Percentiles rank a stretch among this genome's conserved stretches.
Conservation (phyloP, 2,329 filamentous ascomycete genomes). For the Sporothrix pseudoabietina region DNA sequence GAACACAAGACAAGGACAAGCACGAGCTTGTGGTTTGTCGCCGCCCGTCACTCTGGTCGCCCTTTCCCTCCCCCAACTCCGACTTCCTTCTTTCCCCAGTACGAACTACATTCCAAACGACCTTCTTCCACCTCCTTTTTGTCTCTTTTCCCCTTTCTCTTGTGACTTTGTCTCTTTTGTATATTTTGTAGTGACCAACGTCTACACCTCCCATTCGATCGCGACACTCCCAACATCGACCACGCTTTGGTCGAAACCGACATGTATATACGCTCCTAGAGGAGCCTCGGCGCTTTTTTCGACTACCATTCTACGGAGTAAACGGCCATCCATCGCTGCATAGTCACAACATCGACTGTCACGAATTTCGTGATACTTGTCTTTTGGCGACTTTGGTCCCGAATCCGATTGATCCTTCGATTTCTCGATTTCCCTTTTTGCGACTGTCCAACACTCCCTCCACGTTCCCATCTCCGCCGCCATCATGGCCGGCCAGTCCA, state of each 20-base stretch:
- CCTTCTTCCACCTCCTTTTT: background rate
- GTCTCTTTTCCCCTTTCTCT: background rate
- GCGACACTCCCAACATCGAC: background rate
- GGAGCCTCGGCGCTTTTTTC: constrained; percentile 25
- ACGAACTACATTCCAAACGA: background rate
- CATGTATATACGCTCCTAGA: constrained; percentile 19
- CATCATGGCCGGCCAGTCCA: constrained; percentile 64
- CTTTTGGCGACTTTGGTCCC: background rate
- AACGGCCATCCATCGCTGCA: background rate
- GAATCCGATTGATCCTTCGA: background rate
- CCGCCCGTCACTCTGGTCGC: background rate
- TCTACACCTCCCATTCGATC: background rate
- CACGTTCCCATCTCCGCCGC: background rate
- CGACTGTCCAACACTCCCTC: background rate
- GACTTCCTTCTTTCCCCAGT: constrained; percentile 12
- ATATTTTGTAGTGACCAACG: background rate
- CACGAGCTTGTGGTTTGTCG: constrained; percentile 27
- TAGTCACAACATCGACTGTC: background rate
- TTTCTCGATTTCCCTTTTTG: no score
- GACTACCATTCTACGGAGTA: background rate
- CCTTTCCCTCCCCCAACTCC: constrained; percentile 8
- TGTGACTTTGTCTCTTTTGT: background rate
- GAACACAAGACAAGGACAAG: background rate
- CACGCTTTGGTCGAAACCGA: background rate
- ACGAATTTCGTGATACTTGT: constrained; percentile 2